Percentiles rank a stretch among this genome's conserved stretches.
Evolutionary conservation across 345 rosid species (phyloP).

Genomic region (Sonneratia caseolaris): DNA sequence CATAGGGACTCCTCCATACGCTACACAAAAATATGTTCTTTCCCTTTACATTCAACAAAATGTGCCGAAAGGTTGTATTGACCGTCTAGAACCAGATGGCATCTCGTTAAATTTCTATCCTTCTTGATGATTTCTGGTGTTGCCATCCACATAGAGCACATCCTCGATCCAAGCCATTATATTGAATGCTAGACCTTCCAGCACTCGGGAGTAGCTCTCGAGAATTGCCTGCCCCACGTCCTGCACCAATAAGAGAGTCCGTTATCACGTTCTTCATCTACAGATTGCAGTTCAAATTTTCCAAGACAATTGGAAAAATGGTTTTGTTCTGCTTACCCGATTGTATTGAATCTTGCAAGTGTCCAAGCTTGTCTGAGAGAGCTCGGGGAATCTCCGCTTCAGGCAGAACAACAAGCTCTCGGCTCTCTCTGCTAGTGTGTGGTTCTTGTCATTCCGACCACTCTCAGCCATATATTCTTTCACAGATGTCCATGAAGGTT

Average conservation of each 20-base stretch:
- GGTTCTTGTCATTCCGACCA: conserved; percentile 5
- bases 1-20: background rate
- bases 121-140: background rate
- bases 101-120: background rate
- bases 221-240: conserved; percentile 19
- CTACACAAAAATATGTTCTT: background rate
- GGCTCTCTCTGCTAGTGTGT: conserved; percentile 13
- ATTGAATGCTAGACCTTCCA: conserved; percentile 20
- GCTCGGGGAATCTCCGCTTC: conserved; percentile 18
- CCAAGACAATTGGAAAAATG: too few species aligned
- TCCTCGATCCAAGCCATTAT: conserved; percentile 21
- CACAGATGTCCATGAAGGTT: conserved; percentile 17
- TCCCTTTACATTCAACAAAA: background rate
- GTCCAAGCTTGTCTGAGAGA: conserved; percentile 19
- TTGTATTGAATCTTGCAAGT: conserved; percentile 20
- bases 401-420: conserved; percentile 14
- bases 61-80: background rate
- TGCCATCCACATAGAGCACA: conserved; percentile 9
- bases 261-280: too few species aligned
- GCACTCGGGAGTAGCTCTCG: conserved; percentile 20
- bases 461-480: conserved; percentile 13
- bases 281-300: too few species aligned
- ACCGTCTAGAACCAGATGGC: background rate
- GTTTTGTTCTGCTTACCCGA: conserved; percentile 3
- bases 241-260: conserved; percentile 7